phyloP scores from a whole-genome alignment of 805 yeast genomes.

The Brettanomyces custersianus region DNA sequence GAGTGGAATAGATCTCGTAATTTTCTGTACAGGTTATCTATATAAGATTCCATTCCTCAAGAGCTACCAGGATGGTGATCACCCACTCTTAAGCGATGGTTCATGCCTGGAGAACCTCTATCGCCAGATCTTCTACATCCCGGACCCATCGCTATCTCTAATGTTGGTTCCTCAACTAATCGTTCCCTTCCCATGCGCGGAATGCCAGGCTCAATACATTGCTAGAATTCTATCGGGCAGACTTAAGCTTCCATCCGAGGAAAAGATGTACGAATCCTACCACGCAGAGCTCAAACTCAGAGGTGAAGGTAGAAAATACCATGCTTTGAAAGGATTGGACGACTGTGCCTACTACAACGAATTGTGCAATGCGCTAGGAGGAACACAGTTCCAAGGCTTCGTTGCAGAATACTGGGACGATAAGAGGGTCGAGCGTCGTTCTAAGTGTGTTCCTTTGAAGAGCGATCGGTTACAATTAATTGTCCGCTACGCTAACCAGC shows the following conservation, averaged over 20 bases:
- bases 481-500: conserved; percentile 19
- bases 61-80: conserved; percentile 17
- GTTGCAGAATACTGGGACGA: conserved; percentile 24
- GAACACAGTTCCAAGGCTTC: conserved; percentile 28
- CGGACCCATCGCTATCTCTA: conserved; percentile 36
- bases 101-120: conserved; percentile 29
- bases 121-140: conserved; percentile 36
- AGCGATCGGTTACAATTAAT: conserved; percentile 19
- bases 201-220: conserved; percentile 36
- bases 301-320: conserved; percentile 42
- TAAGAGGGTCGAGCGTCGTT: conserved; percentile 16
- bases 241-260: conserved; percentile 29
- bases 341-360: conserved; percentile 53
- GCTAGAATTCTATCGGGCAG: conserved; percentile 35
- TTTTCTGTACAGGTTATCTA: conserved; percentile 71
- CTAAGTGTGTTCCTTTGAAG: conserved; percentile 19
- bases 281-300: conserved; percentile 26
- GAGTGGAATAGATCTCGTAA: conserved; percentile 41
- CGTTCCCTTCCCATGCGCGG: conserved; percentile 41
- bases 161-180: conserved; percentile 36
- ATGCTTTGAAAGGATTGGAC: conserved; percentile 43
- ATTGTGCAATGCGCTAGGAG: conserved; percentile 27
- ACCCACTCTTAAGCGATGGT: conserved; percentile 26
- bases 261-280: conserved; percentile 28
- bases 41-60: conserved; percentile 57